Evolutionary conservation across 352 stramenopile genomes (phyloP), one percentile per base, ranked within the genome.

Genomic region (Phytopythium oedochilum): DNA sequence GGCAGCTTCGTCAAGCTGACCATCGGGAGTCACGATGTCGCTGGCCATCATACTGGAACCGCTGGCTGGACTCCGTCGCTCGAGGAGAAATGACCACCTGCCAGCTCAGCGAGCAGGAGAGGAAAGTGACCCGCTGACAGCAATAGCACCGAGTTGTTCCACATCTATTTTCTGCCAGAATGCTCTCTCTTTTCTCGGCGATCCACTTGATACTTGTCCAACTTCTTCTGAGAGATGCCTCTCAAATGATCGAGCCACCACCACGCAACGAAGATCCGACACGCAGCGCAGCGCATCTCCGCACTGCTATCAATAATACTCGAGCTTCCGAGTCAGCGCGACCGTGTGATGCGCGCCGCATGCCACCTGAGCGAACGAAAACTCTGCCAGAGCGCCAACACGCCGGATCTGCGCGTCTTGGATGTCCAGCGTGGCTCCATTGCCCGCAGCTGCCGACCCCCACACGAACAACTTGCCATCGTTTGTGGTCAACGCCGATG

Each of bases 311-410:
- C 52, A 85, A 43, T 60, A 71, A 29, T 80, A 85, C 49, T 78
- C 74, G 5, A 80, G 63, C 36, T 71, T 75, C 36, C 59, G 62
- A 25, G 75, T 86, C 7, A 89, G 50, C 17, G 65, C 78, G 8
- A 92, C 81, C 3, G 73, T 64, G 55, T 92, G 81, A 31, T 88
- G 88, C 6, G 73, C 76, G 48, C 82, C 82, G 42, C 78, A 89
- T 18, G 82, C 59, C 26, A 92, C 69, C 47, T 84, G 71, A 3
- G 66, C 57, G 39, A 88, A 71, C 6, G 66, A 42, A 31, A 84
- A 89, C 12, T 85, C 79, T 0, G 53, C 59, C 3, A 89, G 31
- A 2, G 68, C 60, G n/a, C 34, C 64, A 15, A 86, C 59, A 5
- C 58, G 65, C 36, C 74, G 68, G n/a, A 84, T 58, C 9, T 70